These are phyloP conservation scores for Cylindrotheca closterium DNA, from an alignment of 108 stramenopile species.

Conservation along the genomic window DNA sequence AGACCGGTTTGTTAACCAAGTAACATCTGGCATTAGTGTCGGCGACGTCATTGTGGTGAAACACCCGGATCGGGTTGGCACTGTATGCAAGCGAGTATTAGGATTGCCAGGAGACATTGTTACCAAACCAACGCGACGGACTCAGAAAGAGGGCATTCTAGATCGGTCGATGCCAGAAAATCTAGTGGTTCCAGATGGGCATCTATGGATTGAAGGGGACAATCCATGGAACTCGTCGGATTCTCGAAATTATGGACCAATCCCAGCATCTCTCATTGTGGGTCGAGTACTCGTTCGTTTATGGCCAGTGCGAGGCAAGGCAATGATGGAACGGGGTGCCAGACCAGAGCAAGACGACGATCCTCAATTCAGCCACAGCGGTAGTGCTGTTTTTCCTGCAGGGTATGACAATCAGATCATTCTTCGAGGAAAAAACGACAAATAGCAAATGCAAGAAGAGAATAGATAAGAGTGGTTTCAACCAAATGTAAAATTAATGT, in stretches of 20 bases:
- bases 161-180: slow-evolving; percentile 6
- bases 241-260: slow-evolving; percentile 87
- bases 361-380: slow-evolving; percentile 20
- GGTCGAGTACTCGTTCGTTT: slow-evolving; percentile 85
- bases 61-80: slow-evolving; percentile 79
- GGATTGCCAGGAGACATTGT: slow-evolving; percentile 90
- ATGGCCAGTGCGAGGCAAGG: slow-evolving; percentile 75
- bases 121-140: slow-evolving; percentile 44
- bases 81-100: slow-evolving; percentile 91
- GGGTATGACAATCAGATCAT: slow-evolving; percentile 49
- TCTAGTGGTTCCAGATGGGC: slow-evolving; percentile 81
- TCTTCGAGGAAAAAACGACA: slow-evolving; percentile 7
- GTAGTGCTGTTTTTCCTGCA: slow-evolving; percentile 45
- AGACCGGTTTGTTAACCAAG: slow-evolving; percentile 28
- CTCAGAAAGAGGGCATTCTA: slow-evolving; percentile 2
- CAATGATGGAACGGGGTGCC: slow-evolving; percentile 39
- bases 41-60: slow-evolving; percentile 91
- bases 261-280: slow-evolving; percentile 83
- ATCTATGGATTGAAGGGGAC: slow-evolving; percentile 95
- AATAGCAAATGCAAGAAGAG: slow-evolving; percentile 1
- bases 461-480: not conserved
- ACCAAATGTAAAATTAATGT: too few relatives aligned
- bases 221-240: slow-evolving; percentile 86
- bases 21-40: slow-evolving; percentile 59
- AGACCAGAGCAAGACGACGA: slow-evolving; percentile 22